Conservation (phyloP, 139 green algal genomes). For the Trebouxia sp. region DNA sequence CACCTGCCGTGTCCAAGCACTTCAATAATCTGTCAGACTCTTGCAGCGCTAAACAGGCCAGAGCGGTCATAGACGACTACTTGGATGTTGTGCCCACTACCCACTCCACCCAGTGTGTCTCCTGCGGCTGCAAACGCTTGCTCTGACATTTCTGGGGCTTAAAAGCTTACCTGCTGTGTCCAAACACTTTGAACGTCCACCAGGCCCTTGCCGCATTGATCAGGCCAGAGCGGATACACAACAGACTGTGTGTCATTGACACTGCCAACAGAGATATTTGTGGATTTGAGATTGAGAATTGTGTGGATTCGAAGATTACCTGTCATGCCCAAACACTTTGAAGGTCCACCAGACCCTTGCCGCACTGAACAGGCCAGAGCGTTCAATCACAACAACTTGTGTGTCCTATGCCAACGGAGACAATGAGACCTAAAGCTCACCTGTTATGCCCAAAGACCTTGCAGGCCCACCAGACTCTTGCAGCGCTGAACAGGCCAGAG, state of each 20-base stretch:
- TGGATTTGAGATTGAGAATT: too few species aligned
- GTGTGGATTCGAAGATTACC: slow-evolving; percentile 26
- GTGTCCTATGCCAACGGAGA: too few species aligned
- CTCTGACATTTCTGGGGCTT: slow-evolving; percentile 47
- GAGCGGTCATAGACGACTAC: slow-evolving; percentile 91
- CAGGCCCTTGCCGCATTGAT: neutral
- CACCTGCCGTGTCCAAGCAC: neutral
- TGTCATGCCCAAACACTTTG: slow-evolving; percentile 78
- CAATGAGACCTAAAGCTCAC: slow-evolving; percentile 30
- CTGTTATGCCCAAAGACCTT: slow-evolving; percentile 77
- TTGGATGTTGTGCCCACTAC: slow-evolving; percentile 60
- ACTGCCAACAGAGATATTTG: too few species aligned
- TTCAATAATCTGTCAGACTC: neutral
- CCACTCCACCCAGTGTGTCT: slow-evolving; percentile 79
- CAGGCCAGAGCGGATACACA: too few species aligned
- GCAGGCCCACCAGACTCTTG: slow-evolving; percentile 93
- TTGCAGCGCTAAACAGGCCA: slow-evolving; percentile 84
- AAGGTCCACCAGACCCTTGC: slow-evolving; percentile 93
- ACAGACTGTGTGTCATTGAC: too few species aligned
- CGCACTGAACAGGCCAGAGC: slow-evolving; percentile 83
- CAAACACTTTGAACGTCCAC: neutral
- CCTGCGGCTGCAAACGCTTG: slow-evolving; percentile 78
- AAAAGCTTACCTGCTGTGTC: neutral
- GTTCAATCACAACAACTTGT: slow-evolving; percentile 90
- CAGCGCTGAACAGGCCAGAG: slow-evolving; percentile 82